Percentiles rank a stretch among this genome's conserved stretches.
Conservation (phyloP, 2,329 filamentous ascomycete species). For the Epichloe sp. region DNA sequence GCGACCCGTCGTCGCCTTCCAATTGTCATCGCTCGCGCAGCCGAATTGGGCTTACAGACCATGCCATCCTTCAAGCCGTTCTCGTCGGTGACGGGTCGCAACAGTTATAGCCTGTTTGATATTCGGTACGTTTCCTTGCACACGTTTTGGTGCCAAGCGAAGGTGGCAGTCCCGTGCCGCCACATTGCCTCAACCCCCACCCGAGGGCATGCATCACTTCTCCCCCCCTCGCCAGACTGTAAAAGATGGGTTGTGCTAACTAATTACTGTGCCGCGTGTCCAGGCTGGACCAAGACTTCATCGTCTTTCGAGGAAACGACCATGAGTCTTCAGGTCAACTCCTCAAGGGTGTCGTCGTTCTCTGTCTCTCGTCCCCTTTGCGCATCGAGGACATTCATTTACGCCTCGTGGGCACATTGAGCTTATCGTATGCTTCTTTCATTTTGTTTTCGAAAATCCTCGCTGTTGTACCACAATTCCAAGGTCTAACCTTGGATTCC, state of each 20-base stretch:
- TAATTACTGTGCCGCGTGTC: background rate
- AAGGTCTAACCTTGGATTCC: slow-evolving; percentile 6
- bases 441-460: background rate
- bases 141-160: background rate
- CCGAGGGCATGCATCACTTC: background rate
- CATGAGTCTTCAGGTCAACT: slow-evolving; percentile 65
- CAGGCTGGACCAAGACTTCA: slow-evolving; percentile 66
- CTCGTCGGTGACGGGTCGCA: slow-evolving; percentile 35
- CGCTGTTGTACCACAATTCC: background rate
- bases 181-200: background rate
- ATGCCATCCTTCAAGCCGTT: slow-evolving; percentile 48
- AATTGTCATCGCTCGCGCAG: background rate
- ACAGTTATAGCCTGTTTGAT: slow-evolving; percentile 42
- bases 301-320: slow-evolving; percentile 64
- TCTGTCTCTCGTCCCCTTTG: slow-evolving; percentile 57
- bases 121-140: slow-evolving; percentile 34
- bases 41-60: slow-evolving; percentile 9
- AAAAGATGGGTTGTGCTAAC: background rate
- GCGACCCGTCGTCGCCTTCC: slow-evolving; percentile 1
- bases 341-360: slow-evolving; percentile 58
- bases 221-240: background rate
- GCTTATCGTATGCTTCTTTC: slow-evolving; percentile 40
- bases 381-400: slow-evolving; percentile 63
- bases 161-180: background rate
- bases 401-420: slow-evolving; percentile 56